These are phyloP conservation scores for Cymbopogon flexuosus DNA, from an alignment of 202 grass and related monocot species.

Conservation along the genomic window DNA sequence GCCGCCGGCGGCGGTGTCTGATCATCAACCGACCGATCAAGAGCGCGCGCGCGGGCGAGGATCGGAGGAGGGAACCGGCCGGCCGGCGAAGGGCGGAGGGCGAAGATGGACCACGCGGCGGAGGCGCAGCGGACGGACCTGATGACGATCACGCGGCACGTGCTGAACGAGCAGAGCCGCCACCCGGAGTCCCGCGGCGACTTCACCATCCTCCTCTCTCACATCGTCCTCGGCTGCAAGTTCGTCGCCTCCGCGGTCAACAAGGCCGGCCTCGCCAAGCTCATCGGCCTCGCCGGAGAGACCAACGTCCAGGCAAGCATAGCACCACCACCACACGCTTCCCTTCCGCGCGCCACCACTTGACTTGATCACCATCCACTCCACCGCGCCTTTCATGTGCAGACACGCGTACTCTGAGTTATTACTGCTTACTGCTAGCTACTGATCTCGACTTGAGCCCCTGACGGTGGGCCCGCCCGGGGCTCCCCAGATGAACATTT, in stretches of 20 bases:
- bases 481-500: not conserved
- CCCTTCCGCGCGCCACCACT: too few relatives aligned
- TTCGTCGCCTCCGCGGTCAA: constrained; percentile 93
- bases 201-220: constrained; percentile 91
- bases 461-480: not conserved
- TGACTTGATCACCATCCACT: not conserved
- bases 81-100: not conserved
- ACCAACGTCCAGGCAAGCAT: constrained; percentile 70
- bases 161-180: constrained; percentile 91
- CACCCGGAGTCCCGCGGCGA: constrained; percentile 74
- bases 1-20: not conserved
- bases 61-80: not conserved
- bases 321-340: too few relatives aligned
- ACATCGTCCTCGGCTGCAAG: constrained; percentile 99
- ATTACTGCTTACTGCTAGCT: too few relatives aligned
- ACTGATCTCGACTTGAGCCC: too few relatives aligned
- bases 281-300: constrained; percentile 82
- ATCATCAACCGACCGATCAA: not conserved
- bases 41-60: not conserved
- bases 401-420: not conserved
- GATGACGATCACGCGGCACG: constrained; percentile 93
- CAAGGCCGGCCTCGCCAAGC: constrained; percentile 89
- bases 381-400: not conserved
- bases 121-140: constrained; percentile 51
- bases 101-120: constrained; percentile 70